phyloP scores from a whole-genome alignment of 2,329 filamentous ascomycete genomes.

The Colletotrichum sp. region DNA sequence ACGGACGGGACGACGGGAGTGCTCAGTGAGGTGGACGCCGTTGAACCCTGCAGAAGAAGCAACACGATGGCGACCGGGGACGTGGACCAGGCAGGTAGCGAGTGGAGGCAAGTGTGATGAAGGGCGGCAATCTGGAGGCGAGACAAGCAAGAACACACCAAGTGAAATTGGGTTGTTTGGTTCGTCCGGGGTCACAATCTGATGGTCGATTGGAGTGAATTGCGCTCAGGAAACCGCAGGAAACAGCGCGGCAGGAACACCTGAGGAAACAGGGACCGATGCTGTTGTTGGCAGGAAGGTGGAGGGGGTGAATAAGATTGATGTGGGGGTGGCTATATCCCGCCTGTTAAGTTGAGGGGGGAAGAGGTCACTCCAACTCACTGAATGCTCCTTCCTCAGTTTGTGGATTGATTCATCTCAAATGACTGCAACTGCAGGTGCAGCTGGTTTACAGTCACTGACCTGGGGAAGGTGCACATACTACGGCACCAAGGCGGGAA shows the following conservation, averaged over 20 bases:
- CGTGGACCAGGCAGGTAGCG: background rate
- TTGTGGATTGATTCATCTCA: background rate
- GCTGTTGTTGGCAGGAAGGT: background rate
- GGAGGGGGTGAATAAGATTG: background rate
- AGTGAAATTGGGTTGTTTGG: constrained; percentile 5
- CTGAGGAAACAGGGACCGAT: background rate
- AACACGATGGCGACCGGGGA: background rate
- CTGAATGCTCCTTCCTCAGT: background rate
- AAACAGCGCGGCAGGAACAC: background rate
- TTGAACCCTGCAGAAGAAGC: background rate
- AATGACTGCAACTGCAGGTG: background rate
- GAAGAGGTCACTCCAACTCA: background rate
- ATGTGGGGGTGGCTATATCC: background rate
- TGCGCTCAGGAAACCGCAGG: background rate
- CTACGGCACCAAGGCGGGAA: background rate
- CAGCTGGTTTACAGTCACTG: background rate
- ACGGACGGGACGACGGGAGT: background rate
- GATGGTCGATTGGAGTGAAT: background rate
- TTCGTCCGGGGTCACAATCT: background rate
- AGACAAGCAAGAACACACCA: constrained; percentile 7
- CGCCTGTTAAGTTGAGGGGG: background rate
- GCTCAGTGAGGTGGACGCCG: background rate
- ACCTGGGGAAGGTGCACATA: background rate
- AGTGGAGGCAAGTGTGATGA: constrained; percentile 16
- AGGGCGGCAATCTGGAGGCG: constrained; percentile 4